phyloP scores from a whole-genome alignment of 2,329 filamentous ascomycete species.

The Fusarium sp. region DNA sequence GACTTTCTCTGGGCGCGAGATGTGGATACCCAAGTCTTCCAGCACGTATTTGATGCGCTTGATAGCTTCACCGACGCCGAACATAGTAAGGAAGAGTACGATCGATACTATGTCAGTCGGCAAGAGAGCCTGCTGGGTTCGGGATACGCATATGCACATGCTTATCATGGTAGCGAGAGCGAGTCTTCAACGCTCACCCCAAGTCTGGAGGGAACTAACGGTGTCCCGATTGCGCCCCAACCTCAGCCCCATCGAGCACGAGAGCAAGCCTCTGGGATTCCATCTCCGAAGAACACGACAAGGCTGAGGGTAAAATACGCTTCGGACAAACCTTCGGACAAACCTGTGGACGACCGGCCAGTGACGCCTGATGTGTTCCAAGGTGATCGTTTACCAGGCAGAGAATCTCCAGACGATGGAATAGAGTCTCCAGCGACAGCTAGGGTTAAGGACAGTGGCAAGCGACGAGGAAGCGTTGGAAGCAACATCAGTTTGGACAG shows the following conservation, averaged over 20 bases:
- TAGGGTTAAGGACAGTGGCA: slow-evolving; percentile 29
- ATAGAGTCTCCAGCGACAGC: slow-evolving; percentile 35
- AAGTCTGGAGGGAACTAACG: slow-evolving; percentile 39
- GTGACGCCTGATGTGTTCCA: slow-evolving; percentile 31
- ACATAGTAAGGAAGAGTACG: slow-evolving; percentile 73
- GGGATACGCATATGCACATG: slow-evolving; percentile 46
- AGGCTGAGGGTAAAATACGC: slow-evolving; percentile 34
- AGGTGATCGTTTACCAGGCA: slow-evolving; percentile 17
- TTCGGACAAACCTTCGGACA: slow-evolving; percentile 16
- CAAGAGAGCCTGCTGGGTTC: slow-evolving; percentile 64
- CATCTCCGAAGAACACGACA: slow-evolving; percentile 40
- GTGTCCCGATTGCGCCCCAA: slow-evolving; percentile 16
- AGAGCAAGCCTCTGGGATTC: slow-evolving; percentile 40
- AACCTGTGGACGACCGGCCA: slow-evolving; percentile 31
- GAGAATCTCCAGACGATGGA: slow-evolving; percentile 38
- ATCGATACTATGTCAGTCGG: slow-evolving; percentile 68
- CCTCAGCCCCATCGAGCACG: slow-evolving; percentile 50
- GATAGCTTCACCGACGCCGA: slow-evolving; percentile 76
- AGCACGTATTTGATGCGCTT: slow-evolving; percentile 90
- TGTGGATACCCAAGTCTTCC: slow-evolving; percentile 87
- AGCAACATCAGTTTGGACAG: slow-evolving; percentile 60
- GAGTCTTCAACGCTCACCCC: slow-evolving; percentile 54
- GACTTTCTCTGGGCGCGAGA: slow-evolving; percentile 96
- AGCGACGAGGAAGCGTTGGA: slow-evolving; percentile 48
- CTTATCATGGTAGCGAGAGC: slow-evolving; percentile 55